These are phyloP conservation scores for Hapsidospora chrysogenum DNA, from an alignment of 495 filamentous ascomycete species.

Conservation along the genomic window DNA sequence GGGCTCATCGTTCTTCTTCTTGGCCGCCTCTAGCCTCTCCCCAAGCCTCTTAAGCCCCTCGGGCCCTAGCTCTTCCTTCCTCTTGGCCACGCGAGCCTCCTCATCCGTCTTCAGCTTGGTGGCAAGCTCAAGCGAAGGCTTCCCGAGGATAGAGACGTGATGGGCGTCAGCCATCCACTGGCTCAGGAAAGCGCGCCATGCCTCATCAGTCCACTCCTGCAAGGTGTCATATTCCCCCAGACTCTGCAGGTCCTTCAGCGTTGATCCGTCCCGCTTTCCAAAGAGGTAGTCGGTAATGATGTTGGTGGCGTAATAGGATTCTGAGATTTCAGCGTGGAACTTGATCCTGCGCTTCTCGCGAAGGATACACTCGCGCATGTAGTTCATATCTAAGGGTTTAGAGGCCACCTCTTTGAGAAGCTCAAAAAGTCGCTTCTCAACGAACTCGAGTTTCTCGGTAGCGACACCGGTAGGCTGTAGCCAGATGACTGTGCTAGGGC, in stretches of 20 bases:
- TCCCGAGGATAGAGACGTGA: conserved; percentile 79
- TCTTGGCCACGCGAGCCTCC: conserved; percentile 35
- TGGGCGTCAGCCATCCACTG: conserved; percentile 75
- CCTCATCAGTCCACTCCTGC: conserved; percentile 58
- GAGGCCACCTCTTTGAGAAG: conserved; percentile 62
- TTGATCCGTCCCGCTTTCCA: conserved; percentile 70
- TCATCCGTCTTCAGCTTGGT: conserved; percentile 60
- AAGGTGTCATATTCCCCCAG: conserved; percentile 62
- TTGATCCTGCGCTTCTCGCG: conserved; percentile 64
- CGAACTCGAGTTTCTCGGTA: conserved; percentile 65
- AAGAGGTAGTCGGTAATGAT: conserved; percentile 87
- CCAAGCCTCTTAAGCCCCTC: conserved; percentile 49
- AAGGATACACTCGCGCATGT: conserved; percentile 70
- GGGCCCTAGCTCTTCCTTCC: conserved; percentile 30
- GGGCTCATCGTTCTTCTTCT: conserved; percentile 63
- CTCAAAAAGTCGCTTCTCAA: conserved; percentile 73
- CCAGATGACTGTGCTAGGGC: conserved; percentile 69
- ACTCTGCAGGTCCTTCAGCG: conserved; percentile 48
- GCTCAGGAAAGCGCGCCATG: conserved; percentile 70
- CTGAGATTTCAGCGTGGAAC: conserved; percentile 59
- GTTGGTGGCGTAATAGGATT: conserved; percentile 56
- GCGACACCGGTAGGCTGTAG: conserved; percentile 71
- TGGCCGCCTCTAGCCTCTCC: conserved; percentile 61
- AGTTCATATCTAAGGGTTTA: conserved; percentile 72
- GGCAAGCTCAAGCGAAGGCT: conserved; percentile 54